Conservation (phyloP, 148 eudicot species). For the Tetragonia tetragonoides region DNA sequence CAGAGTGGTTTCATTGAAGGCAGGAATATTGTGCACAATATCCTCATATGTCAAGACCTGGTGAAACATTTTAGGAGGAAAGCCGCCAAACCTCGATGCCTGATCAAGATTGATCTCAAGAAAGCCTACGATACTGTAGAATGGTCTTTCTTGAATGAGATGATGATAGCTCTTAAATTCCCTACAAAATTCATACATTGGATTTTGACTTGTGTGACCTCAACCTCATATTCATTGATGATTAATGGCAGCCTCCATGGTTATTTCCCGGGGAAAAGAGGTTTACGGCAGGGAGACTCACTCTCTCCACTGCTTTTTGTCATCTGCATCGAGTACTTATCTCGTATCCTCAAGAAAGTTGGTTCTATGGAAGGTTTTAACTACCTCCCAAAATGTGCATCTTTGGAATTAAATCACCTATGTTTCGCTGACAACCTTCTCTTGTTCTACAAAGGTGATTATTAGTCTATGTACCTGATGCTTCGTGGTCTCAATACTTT, state of each 20-base stretch:
- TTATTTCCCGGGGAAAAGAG: neutral
- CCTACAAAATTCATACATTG: neutral
- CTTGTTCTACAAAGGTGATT: no score
- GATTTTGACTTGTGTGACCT: neutral
- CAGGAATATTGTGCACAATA: neutral
- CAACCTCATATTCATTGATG: neutral
- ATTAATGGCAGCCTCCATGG: neutral
- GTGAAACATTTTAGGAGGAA: neutral
- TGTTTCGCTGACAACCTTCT: no score
- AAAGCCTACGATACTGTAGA: neutral
- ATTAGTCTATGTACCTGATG: no score
- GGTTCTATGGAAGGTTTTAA: no score
- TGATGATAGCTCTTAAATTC: neutral
- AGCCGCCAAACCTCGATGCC: neutral
- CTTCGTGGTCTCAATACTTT: no score
- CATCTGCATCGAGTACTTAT: no score
- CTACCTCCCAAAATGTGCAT: no score
- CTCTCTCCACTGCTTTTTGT: no score
- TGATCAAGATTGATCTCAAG: neutral
- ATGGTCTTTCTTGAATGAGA: neutral
- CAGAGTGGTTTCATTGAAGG: neutral
- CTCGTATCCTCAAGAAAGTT: no score
- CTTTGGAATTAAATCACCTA: no score
- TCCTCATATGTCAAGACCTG: neutral
- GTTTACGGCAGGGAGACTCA: neutral